phyloP scores from a whole-genome alignment of 768 basidiomycete genomes.

The Rhodotorula paludigena region DNA sequence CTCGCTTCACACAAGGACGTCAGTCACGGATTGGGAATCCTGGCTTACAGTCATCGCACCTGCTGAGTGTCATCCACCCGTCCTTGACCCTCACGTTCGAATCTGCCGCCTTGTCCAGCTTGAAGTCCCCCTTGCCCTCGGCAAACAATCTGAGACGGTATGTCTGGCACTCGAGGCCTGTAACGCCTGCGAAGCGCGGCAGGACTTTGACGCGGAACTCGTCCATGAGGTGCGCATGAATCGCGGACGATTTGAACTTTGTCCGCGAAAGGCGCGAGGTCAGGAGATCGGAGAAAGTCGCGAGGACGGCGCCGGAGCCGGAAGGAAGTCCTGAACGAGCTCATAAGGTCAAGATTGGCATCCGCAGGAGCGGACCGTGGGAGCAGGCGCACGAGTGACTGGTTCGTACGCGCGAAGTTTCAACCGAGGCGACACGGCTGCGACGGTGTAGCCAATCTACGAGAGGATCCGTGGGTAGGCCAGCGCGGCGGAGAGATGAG shows the following conservation, averaged over 20 bases:
- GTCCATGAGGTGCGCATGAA: not conserved
- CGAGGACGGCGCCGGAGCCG: conserved; percentile 5
- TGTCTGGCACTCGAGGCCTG: not conserved
- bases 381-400: not conserved
- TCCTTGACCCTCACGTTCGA: conserved; percentile 7
- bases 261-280: not conserved
- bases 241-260: conserved; percentile 12
- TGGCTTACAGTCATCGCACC: conserved; percentile 1
- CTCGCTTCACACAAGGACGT: not conserved
- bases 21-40: too few relatives aligned
- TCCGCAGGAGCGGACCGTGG: not conserved
- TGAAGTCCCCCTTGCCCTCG: conserved; percentile 5
- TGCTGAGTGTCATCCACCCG: conserved; percentile 5
- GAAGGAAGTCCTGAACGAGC: conserved; percentile 11
- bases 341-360: too few relatives aligned
- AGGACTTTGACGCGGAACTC: conserved; percentile 15
- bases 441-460: conserved; percentile 22
- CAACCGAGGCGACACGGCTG: not conserved
- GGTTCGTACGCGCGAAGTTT: conserved; percentile 12
- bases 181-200: not conserved
- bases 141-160: conserved; percentile 4
- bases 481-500: not conserved
- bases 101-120: conserved; percentile 8
- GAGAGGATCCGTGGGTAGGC: rapidly evolving
- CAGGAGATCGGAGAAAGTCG: conserved; percentile 1